Conservation (phyloP, 257 asterid species). For the Solanum chaucha region DNA sequence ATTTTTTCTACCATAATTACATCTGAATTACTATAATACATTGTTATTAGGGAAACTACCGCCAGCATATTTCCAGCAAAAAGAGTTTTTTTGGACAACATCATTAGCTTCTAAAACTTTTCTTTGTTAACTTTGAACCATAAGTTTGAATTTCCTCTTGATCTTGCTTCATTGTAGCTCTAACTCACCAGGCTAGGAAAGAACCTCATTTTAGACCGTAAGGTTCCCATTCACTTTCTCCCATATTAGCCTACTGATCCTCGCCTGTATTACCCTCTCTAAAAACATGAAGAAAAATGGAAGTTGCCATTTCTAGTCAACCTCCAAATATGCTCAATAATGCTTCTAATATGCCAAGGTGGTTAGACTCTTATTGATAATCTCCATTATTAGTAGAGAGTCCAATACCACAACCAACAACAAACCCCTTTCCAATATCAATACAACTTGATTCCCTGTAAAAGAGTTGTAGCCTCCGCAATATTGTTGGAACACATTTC, state of each 20-base stretch:
- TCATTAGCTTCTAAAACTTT: neutral
- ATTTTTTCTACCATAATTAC: neutral
- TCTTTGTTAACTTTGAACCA: neutral
- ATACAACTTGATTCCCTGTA: neutral
- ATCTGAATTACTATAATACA: neutral
- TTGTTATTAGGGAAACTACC: neutral
- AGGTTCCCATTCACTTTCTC: neutral
- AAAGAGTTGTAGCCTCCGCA: neutral
- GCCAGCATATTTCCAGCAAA: neutral
- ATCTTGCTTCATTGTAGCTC: neutral
- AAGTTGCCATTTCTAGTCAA: neutral
- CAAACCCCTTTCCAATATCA: neutral
- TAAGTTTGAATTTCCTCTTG: neutral
- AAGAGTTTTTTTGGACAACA: neutral
- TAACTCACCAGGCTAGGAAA: neutral
- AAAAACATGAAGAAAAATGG: neutral
- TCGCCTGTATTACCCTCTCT: neutral
- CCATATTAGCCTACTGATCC: neutral
- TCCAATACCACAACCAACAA: neutral
- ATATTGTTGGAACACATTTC: neutral
- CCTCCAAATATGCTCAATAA: neutral
- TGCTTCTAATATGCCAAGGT: neutral
- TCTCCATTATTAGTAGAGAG: neutral
- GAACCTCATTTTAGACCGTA: neutral
- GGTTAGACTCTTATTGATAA: neutral